Conservation (phyloP, 2,329 filamentous ascomycete genomes). For the Achaetomium macrosporum region DNA sequence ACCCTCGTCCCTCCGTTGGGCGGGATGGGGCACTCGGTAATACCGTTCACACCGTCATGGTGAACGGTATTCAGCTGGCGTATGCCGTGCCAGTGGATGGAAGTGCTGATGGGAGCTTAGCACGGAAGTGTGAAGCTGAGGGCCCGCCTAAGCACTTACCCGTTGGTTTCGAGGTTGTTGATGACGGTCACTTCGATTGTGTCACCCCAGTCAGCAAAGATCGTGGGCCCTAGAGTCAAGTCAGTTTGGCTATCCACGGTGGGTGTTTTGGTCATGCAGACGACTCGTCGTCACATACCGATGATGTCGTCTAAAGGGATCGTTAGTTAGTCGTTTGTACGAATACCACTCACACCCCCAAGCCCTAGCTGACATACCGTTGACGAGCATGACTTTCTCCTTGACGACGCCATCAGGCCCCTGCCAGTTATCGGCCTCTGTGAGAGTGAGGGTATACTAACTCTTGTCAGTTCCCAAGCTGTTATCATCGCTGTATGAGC, state of each 20-base stretch:
- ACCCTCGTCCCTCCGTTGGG: conserved; percentile 30
- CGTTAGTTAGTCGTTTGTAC: conserved; percentile 19
- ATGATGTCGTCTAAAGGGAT: conserved; percentile 14
- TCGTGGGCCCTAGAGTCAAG: conserved; percentile 42
- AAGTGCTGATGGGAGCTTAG: conserved; percentile 29
- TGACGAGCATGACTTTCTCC: conserved; percentile 41
- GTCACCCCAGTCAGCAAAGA: conserved; percentile 49
- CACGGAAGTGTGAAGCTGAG: conserved; percentile 24
- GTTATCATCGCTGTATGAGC: no score
- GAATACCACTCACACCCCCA: not conserved
- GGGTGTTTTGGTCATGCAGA: not conserved
- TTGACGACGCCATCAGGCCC: conserved; percentile 29
- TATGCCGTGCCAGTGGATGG: conserved; percentile 47
- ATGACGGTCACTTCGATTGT: conserved; percentile 53
- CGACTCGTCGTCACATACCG: not conserved
- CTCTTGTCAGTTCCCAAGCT: not conserved
- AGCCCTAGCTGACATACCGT: conserved; percentile 36
- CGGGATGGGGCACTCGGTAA: conserved; percentile 38
- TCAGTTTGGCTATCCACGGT: not conserved
- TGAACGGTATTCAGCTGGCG: conserved; percentile 39
- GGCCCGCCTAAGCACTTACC: conserved; percentile 17
- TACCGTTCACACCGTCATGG: conserved; percentile 42
- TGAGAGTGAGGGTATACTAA: conserved; percentile 27
- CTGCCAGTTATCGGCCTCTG: conserved; percentile 26
- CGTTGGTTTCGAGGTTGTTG: conserved; percentile 53